Evolutionary conservation across 2,329 filamentous ascomycete genomes (phyloP), one percentile per base, ranked within the genome.

Genomic region (Akanthomyces dipterigenus): DNA sequence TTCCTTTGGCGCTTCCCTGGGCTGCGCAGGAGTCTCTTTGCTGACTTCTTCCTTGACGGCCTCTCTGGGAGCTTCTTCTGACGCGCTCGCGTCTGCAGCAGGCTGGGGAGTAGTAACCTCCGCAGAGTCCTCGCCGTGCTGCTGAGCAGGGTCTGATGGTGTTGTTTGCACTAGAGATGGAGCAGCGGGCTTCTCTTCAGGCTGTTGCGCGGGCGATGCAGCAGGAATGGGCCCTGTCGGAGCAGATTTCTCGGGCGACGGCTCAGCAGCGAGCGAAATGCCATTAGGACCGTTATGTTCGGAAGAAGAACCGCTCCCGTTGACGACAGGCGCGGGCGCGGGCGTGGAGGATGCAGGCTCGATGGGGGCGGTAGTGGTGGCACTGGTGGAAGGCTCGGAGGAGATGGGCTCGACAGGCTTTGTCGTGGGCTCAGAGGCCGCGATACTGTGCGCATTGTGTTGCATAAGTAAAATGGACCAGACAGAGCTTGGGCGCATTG

Each of bases 211-310:
- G 34, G 42, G 14, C 40, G 31, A 2, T 31, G 42, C 40, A 18
- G 55, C 18, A n/a, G 55, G 14, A 18, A 12, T 34, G 45, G 43
- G 22, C 50, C 45, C 54, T 7, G 43, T 14, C n/a, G 55, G 26
- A 7, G n/a, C 50, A 16, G 43, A 16, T 20, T 59, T 46, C n/a
- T 43, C 42, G 12, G 49, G 18, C 46, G 46, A 51, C 2, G 50
- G 24, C 28, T 59, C 61, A 26, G 18, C 20, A 11, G 49, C 26
- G 26, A 38, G 53, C 11, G 60, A 50, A 45, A 51, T 2, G 20
- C 60, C 60, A 28, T 62, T 62, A 11, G 54, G 36, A 31, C 51
- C 51, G 20, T 51, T 45, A 16, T 55, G 60, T 36, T 45, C 53
- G n/a, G 45, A 51, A 20, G 51, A 55, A 7, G 58, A 40, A 16